Base-by-base conservation (phyloP, 139 green algal genomes). In the Coccomyxa sp. region DNA sequence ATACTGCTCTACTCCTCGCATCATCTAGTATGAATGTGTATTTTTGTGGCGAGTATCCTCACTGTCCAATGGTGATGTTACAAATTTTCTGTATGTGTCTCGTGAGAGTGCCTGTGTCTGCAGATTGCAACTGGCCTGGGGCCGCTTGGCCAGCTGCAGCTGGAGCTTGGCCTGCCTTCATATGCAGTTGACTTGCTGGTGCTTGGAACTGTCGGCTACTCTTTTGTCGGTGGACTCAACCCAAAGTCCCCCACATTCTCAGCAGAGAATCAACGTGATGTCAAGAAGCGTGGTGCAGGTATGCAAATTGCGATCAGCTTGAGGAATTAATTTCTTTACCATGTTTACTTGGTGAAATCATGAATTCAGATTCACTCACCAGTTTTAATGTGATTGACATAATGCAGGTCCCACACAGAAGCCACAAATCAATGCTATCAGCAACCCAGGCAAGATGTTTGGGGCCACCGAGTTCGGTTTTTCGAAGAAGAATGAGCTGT, bases 401-500 rank as follows among this genome's bases (percentile, higher is more conserved):
- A 10, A 45, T 95, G 27, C 88, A 93, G 77, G 86, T 91, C 86
- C 86, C 88, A 30, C 87, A 79, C 30, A 88, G 90, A 57, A 82
- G 74, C 66, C 78, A 88, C 68, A 45, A 28, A 45, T 79, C 74
- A 23, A 17, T 23, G 28, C 74, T 45, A 79, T 45, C 76, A 80
- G 28, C 76, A 66, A 80, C 77, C 85, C 89, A 81, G 88, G 90
- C 74, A 86, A 88, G 59, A 90, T 94, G 83, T 90, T 94, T 68
- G 90, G 90, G 58, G 85, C 92, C 27, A 86, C 80, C 15, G 80
- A 81, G 30, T 79, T 79, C 79, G 92, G 90, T 13, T 95, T 95
- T 85, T 93, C 89, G 67, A 90, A 91, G 83, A 83, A 90, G 32
- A 96, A 96, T 59, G 93, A 96, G 90, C 82, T 95, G n/a, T 95